Evolutionary conservation across 2,329 filamentous ascomycete species (phyloP), one percentile per base, ranked within the genome.

Genomic region (Colletotrichum tabaci): DNA sequence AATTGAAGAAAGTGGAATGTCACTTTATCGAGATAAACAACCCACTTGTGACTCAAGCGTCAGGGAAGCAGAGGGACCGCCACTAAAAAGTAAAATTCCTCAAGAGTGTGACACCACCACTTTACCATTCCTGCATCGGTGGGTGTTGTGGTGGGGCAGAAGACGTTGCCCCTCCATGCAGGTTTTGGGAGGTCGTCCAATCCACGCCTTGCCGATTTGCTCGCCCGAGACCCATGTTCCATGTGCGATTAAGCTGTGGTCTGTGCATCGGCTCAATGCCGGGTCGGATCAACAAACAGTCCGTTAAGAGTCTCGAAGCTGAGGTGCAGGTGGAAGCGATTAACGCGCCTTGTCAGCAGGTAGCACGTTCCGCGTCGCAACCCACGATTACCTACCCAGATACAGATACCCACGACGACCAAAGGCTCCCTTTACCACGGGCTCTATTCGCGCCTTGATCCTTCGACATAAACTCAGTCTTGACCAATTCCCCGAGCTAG

Each of bases 191-290:
- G 57, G 64, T 58, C 57, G 58, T 73, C 70, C 70, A 70, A 68
- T 73, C 66, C 49, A 68, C 62, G 65, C 66, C 52, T 53, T 61
- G 57, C 73, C 63, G 61, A 74, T 72, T 72, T 66, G 66, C 61
- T 56, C 44, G 56, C 70, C 23, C 42, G 47, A 16, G 23, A 60
- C 62, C 72, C 72, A 55, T 60, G 72, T 61, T 64, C 61, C 44
- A 47, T 56, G 63, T 40, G 50, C 42, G 12, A 66, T 79, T 82
- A 82, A 81, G 78, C 74, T 81, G 73, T 78, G 80, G 79, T 80
- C 79, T 74, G 79, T 82, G 80, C 80, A 26, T 4, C 0, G 0
- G 3, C 10, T 5, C 35, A 42, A 42, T 8, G 2, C 1, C 46
- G 55, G 67, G 53, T 26, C 79, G 79, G 77, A 76, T 76, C 72